phyloP scores from a whole-genome alignment of 2,329 filamentous ascomycete genomes.

The Cercospora brassicicola region DNA sequence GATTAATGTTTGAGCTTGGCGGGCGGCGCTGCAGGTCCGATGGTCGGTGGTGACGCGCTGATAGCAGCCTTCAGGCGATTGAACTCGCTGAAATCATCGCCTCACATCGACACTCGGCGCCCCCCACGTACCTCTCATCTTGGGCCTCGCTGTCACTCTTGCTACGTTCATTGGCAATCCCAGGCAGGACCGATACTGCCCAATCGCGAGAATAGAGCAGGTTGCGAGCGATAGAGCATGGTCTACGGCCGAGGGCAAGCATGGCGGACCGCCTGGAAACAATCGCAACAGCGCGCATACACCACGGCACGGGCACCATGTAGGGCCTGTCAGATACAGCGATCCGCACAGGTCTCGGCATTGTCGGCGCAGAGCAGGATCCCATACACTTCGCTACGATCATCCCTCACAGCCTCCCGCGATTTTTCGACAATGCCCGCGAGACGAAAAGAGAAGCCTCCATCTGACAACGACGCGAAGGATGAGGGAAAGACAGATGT shows the following conservation, averaged over 20 bases:
- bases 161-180: not conserved
- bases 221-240: conserved; percentile 50
- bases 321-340: conserved; percentile 31
- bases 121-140: not conserved
- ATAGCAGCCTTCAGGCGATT: not conserved
- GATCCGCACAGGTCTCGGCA: conserved; percentile 20
- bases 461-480: conserved; percentile 46
- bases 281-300: conserved; percentile 35
- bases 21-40: not conserved
- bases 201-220: not conserved
- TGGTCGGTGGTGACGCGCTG: conserved; percentile 2
- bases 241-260: conserved; percentile 64
- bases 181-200: not conserved
- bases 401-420: conserved; percentile 32
- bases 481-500: conserved; percentile 45
- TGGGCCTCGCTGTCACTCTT: not conserved
- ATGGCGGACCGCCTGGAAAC: conserved; percentile 60
- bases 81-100: not conserved
- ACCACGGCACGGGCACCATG: conserved; percentile 31
- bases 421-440: conserved; percentile 46
- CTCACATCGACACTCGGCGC: not conserved
- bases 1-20: not conserved
- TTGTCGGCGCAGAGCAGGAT: conserved; percentile 24
- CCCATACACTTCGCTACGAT: conserved; percentile 27
- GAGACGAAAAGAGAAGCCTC: conserved; percentile 58